Percentiles rank a stretch among this genome's conserved stretches.
Conservation (phyloP, 164 flowering plant species). For the Amborella trichopoda region DNA sequence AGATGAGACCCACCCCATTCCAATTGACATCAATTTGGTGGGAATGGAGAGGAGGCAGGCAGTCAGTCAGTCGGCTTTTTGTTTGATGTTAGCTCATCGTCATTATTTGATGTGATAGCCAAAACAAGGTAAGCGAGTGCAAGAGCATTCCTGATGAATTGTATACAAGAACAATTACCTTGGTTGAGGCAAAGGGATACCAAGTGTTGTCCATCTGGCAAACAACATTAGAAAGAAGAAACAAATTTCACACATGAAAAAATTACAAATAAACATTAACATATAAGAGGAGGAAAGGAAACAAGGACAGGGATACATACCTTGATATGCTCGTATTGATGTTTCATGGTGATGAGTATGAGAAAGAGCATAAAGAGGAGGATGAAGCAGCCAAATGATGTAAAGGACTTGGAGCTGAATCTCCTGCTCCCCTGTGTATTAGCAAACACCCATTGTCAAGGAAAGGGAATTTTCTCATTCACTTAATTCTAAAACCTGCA, state of each 20-base stretch:
- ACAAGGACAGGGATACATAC: neutral
- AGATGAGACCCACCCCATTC: neutral
- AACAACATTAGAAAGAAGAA: neutral
- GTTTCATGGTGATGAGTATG: slow-evolving; percentile 10
- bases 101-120: neutral
- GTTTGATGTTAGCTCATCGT: too few species aligned
- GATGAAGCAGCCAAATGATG: slow-evolving; percentile 10
- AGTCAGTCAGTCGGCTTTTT: too few species aligned
- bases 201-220: slow-evolving; percentile 12
- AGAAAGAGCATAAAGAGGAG: slow-evolving; percentile 9
- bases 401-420: slow-evolving; percentile 3
- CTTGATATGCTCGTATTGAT: slow-evolving; percentile 13
- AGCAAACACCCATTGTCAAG: neutral
- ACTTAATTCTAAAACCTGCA: too few species aligned
- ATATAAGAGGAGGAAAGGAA: neutral
- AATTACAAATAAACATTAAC: neutral
- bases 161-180: neutral
- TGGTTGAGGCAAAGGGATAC: slow-evolving; percentile 10
- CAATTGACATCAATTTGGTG: too few species aligned
- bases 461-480: neutral
- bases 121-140: neutral
- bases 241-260: neutral
- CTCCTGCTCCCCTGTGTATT: too few species aligned
- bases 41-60: too few species aligned
- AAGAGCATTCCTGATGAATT: neutral